These are phyloP conservation scores for Curvularia eragrostidis DNA, from an alignment of 2,329 filamentous ascomycete genomes.

Conservation along the genomic window DNA sequence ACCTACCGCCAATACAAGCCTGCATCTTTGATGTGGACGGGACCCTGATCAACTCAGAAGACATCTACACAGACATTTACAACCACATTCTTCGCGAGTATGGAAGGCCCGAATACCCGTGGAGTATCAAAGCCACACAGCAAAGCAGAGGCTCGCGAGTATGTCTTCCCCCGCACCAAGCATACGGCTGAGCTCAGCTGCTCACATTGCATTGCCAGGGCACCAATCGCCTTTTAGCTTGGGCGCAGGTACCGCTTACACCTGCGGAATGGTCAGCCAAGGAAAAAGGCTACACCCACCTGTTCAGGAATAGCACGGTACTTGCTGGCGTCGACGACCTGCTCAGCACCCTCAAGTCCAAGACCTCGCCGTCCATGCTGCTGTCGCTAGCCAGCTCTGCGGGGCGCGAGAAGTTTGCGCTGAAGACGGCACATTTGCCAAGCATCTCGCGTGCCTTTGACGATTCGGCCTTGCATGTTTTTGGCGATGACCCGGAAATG, in stretches of 20 bases:
- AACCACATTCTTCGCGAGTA: conserved; percentile 32
- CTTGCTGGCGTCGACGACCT: conserved; percentile 6
- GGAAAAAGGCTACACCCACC: conserved; percentile 15
- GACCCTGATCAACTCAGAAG: conserved; percentile 46
- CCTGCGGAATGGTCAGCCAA: conserved; percentile 24
- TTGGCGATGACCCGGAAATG: conserved; percentile 13
- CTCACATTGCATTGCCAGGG: conserved; percentile 16
- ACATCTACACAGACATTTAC: conserved; percentile 34
- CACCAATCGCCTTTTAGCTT: conserved; percentile 28
- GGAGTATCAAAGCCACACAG: conserved; percentile 31
- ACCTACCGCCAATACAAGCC: conserved; percentile 35
- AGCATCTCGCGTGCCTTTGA: conserved; percentile 4
- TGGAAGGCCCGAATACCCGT: conserved; percentile 27
- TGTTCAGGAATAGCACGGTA: conserved; percentile 19
- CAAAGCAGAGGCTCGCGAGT: conserved; percentile 30
- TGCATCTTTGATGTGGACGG: conserved; percentile 49
- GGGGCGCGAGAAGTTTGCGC: conserved; percentile 4
- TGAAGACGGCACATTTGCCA: conserved; percentile 9
- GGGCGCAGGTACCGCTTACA: conserved; percentile 29
- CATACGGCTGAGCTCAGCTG: background rate
- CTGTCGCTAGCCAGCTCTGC: conserved; percentile 13
- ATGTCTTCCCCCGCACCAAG: background rate
- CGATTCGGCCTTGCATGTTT: conserved; percentile 5
- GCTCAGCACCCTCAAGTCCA: background rate
- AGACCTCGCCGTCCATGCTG: conserved; percentile 3